Evolutionary conservation across 2,329 filamentous ascomycete genomes (phyloP).

Genomic region (Lasiodiplodia sp.): DNA sequence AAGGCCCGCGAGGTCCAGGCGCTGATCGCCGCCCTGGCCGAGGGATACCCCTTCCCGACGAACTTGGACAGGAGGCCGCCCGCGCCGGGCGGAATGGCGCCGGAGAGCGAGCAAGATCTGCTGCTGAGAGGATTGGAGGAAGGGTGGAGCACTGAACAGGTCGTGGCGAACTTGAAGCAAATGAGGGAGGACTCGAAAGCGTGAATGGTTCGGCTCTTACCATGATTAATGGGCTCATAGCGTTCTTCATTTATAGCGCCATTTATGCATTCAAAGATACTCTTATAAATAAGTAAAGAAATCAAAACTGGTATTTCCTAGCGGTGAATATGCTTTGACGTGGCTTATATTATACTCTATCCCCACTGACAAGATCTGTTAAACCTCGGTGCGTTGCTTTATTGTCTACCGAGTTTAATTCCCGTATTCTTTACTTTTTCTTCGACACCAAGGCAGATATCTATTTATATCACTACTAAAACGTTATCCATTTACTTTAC

Average conservation of each 20-base stretch:
- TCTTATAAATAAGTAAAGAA: neutral
- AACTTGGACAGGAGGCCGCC: slow-evolving; percentile 66
- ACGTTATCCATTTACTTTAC: too few species aligned
- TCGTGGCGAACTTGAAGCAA: slow-evolving; percentile 52
- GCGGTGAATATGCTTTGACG: too few species aligned
- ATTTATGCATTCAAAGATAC: neutral
- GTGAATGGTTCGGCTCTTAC: neutral
- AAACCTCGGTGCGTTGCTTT: too few species aligned
- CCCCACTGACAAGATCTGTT: too few species aligned
- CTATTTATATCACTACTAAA: too few species aligned
- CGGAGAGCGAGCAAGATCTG: slow-evolving; percentile 65
- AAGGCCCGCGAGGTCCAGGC: slow-evolving; percentile 54
- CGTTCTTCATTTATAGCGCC: neutral
- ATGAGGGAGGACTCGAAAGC: slow-evolving; percentile 46
- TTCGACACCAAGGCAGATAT: too few species aligned
- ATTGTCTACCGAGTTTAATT: too few species aligned
- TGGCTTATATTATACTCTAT: too few species aligned
- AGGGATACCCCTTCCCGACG: slow-evolving; percentile 69
- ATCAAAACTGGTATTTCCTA: too few species aligned
- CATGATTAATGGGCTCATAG: neutral
- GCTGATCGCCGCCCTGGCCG: slow-evolving; percentile 60
- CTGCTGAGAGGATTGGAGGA: slow-evolving; percentile 54
- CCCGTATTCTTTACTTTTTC: too few species aligned
- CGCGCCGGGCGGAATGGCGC: slow-evolving; percentile 65
- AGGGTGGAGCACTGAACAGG: slow-evolving; percentile 48